Evolutionary conservation across 176 grass and related monocot species (phyloP).

Genomic region (Musa troglodytarum): DNA sequence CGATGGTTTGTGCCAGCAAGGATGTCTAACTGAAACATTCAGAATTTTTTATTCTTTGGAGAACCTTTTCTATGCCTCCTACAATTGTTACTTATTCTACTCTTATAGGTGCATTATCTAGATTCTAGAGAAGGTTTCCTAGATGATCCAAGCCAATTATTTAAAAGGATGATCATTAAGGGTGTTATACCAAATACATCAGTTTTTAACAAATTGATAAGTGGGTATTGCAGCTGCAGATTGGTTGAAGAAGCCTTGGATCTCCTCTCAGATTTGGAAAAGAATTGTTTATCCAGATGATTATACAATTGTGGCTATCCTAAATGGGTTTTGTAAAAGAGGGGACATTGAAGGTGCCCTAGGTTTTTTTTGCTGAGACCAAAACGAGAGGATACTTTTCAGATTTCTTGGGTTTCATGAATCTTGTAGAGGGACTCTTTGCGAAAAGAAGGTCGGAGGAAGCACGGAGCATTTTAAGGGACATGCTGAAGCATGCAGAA

Average conservation of each 20-base stretch:
- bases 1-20: slow-evolving; percentile 67
- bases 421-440: slow-evolving; percentile 61
- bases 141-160: slow-evolving; percentile 53
- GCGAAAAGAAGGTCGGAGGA: slow-evolving; percentile 84
- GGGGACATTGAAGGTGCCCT: slow-evolving; percentile 65
- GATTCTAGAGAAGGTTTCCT: slow-evolving; percentile 82
- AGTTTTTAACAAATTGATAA: slow-evolving; percentile 69
- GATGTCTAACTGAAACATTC: slow-evolving; percentile 81
- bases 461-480: slow-evolving; percentile 58
- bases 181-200: slow-evolving; percentile 50
- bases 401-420: slow-evolving; percentile 79
- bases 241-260: slow-evolving; percentile 60
- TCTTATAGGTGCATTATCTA: slow-evolving; percentile 79
- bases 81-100: slow-evolving; percentile 58
- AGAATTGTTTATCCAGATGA: slow-evolving; percentile 45
- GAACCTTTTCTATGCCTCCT: slow-evolving; percentile 38
- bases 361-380: slow-evolving; percentile 48
- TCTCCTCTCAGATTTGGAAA: slow-evolving; percentile 50
- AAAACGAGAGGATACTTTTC: slow-evolving; percentile 34
- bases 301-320: slow-evolving; percentile 64
- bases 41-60: slow-evolving; percentile 68
- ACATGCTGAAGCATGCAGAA: slow-evolving; percentile 64
- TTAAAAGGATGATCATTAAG: slow-evolving; percentile 56
- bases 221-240: slow-evolving; percentile 61
- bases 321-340: slow-evolving; percentile 54